phyloP scores from a whole-genome alignment of 768 basidiomycete genomes.

The Trametes gibbosa region DNA sequence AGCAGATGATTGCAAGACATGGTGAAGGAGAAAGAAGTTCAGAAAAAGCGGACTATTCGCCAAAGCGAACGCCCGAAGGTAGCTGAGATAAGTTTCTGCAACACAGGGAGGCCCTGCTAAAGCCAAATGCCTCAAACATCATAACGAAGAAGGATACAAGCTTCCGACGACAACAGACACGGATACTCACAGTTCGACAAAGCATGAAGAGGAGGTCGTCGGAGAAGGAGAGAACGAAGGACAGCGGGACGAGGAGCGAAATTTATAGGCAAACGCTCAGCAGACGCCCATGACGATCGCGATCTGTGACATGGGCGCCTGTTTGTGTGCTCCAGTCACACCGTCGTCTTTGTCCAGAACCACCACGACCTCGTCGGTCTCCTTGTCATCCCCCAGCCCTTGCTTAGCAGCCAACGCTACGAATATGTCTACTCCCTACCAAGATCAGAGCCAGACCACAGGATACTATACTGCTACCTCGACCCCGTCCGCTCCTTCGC shows the following conservation, averaged over 20 bases:
- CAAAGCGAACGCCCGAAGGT: constrained; percentile 68
- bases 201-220: background rate
- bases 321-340: background rate
- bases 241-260: constrained; percentile 5
- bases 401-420: background rate
- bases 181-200: constrained; percentile 26
- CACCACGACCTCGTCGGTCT: background rate
- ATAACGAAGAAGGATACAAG: constrained; percentile 30
- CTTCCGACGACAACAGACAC: background rate
- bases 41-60: constrained; percentile 46
- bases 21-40: constrained; percentile 22
- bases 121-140: constrained; percentile 97
- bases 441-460: constrained; percentile 8
- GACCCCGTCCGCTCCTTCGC: constrained; percentile 16
- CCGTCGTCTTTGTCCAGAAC: background rate
- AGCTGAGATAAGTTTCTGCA: constrained; percentile 91
- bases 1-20: background rate
- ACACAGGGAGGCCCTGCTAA: constrained; percentile 68
- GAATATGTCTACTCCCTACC: constrained; percentile 20
- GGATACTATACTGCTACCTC: constrained; percentile 18
- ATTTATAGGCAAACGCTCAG: background rate
- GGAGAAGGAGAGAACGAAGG: constrained; percentile 12
- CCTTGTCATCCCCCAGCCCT: too few species aligned
- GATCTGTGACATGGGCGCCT: constrained; percentile 8
- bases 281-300: constrained; percentile 10